A percentile compares a stretch with the other conserved stretches of the same genome.
Conservation (phyloP, 768 basidiomycete species). For the Termitomyces sp. region DNA sequence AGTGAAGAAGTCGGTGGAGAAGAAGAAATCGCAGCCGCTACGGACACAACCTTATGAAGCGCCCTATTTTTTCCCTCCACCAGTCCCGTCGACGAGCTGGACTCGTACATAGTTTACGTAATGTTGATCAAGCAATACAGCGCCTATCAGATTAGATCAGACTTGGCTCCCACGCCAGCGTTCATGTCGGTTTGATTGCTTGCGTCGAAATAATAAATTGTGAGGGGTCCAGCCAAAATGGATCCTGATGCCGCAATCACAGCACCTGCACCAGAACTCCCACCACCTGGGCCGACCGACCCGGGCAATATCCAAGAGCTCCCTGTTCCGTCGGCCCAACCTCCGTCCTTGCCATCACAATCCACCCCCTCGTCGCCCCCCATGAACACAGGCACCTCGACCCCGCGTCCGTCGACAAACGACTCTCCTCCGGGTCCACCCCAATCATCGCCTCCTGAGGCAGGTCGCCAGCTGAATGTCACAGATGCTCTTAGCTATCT, state of each 20-base stretch:
- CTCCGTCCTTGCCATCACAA: neutral
- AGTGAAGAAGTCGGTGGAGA: conserved; percentile 16
- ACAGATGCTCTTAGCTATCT: conserved; percentile 91
- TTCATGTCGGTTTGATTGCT: conserved; percentile 11
- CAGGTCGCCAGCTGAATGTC: conserved; percentile 76
- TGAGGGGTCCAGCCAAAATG: conserved; percentile 13
- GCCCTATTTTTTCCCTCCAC: conserved; percentile 55
- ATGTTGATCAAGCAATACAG: neutral
- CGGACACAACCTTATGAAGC: conserved; percentile 59
- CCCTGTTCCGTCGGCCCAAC: conserved; percentile 1
- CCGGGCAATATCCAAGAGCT: conserved; percentile 8
- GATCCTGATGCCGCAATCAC: conserved; percentile 19
- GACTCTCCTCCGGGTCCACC: conserved; percentile 22
- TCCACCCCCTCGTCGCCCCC: conserved; percentile 2
- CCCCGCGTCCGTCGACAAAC: conserved; percentile 33
- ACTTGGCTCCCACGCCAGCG: conserved; percentile 11
- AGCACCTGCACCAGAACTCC: conserved; percentile 15
- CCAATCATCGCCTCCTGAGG: conserved; percentile 26
- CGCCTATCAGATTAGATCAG: conserved; percentile 11
- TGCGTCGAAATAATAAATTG: conserved; percentile 5
- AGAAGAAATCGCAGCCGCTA: conserved; percentile 29
- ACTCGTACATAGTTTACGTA: conserved; percentile 1
- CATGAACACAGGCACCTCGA: conserved; percentile 13
- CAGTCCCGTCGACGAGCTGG: conserved; percentile 20
- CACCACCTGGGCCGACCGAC: conserved; percentile 12